phyloP scores from a whole-genome alignment of 1,139 yeast species.

The Yamadazyma trypodendri region DNA sequence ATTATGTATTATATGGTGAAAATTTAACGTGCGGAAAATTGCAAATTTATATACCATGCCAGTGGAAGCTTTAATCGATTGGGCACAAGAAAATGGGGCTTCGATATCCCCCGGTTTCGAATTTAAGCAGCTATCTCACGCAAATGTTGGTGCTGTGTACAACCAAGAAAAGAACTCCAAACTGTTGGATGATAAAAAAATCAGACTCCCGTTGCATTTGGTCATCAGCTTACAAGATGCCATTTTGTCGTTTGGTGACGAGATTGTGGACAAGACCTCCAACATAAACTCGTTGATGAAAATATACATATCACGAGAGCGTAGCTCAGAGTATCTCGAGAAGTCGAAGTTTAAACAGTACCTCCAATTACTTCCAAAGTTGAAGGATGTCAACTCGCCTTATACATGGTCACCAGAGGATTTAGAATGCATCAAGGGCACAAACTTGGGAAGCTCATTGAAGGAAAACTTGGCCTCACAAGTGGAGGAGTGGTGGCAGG shows the following conservation, averaged over 20 bases:
- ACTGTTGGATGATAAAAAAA: slow-evolving; percentile 16
- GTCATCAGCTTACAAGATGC: slow-evolving; percentile 47
- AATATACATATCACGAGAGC: slow-evolving; percentile 43
- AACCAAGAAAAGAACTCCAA: slow-evolving; percentile 12
- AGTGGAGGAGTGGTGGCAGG: slow-evolving; percentile 55
- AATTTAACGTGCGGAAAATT: slow-evolving; percentile 1
- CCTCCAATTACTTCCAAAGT: slow-evolving; percentile 55
- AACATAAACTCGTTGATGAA: slow-evolving; percentile 48
- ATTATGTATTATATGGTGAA: slow-evolving; percentile 1
- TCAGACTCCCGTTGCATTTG: slow-evolving; percentile 37
- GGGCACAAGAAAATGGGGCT: slow-evolving; percentile 56
- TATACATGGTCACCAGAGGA: slow-evolving; percentile 60
- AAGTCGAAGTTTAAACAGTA: slow-evolving; percentile 46
- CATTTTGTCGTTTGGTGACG: slow-evolving; percentile 30
- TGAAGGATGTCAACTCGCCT: slow-evolving; percentile 53
- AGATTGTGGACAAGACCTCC: slow-evolving; percentile 16
- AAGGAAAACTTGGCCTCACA: slow-evolving; percentile 30
- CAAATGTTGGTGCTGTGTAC: slow-evolving; percentile 43
- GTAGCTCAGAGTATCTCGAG: slow-evolving; percentile 15
- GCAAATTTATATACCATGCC: slow-evolving; percentile 1
- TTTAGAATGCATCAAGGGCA: slow-evolving; percentile 54
- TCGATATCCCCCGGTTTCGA: slow-evolving; percentile 25
- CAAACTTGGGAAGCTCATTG: slow-evolving; percentile 48
- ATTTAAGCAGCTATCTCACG: slow-evolving; percentile 21
- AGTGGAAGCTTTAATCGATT: slow-evolving; percentile 18